Evolutionary conservation across 148 eudicot genomes (phyloP).

Genomic region (Tetragonia tetragonoides): DNA sequence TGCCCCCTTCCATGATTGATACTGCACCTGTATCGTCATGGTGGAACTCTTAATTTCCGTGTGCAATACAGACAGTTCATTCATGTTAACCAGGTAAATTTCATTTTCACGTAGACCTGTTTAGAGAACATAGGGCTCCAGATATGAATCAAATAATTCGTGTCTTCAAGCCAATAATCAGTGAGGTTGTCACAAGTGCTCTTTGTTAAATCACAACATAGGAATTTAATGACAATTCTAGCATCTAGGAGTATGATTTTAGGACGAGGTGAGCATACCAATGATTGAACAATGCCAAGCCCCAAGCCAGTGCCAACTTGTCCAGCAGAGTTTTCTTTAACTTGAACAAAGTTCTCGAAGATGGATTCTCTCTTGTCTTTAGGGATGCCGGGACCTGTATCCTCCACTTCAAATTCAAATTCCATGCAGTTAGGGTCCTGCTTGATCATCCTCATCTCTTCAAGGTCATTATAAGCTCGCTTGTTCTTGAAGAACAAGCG

Average conservation of each 20-base stretch:
- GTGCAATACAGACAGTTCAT: too few relatives aligned
- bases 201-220: too few relatives aligned
- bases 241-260: background rate
- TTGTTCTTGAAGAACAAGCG: constrained; percentile 31
- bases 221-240: too few relatives aligned
- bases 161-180: too few relatives aligned
- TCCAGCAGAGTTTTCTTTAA: constrained; percentile 49
- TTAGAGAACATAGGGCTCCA: too few relatives aligned
- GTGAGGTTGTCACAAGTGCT: too few relatives aligned
- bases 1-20: too few relatives aligned
- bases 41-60: too few relatives aligned
- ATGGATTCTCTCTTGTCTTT: constrained; percentile 57
- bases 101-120: too few relatives aligned
- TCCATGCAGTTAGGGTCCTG: constrained; percentile 53
- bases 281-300: constrained; percentile 84
- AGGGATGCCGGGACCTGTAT: constrained; percentile 82
- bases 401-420: constrained; percentile 74
- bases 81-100: too few relatives aligned
- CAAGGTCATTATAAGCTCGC: constrained; percentile 23
- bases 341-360: constrained; percentile 83
- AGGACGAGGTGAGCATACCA: constrained; percentile 38
- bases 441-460: constrained; percentile 27
- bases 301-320: constrained; percentile 86
- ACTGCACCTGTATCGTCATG: too few relatives aligned
- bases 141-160: too few relatives aligned